Base-by-base conservation (phyloP, 345 rosid genomes). In the Lagerstroemia speciosa region DNA sequence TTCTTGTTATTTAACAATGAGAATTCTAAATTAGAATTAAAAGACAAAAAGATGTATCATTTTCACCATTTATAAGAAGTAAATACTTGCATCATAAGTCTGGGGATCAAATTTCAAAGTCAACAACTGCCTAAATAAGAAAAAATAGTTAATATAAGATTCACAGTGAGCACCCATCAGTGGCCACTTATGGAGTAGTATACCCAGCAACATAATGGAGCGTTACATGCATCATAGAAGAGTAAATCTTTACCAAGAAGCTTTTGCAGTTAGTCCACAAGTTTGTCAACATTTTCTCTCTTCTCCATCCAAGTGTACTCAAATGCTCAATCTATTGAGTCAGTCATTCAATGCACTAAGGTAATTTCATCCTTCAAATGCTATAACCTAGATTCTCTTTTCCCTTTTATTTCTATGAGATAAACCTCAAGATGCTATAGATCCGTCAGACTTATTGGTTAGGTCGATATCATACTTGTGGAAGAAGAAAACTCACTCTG, bases 401-500 rank as follows among this genome's bases (percentile, higher is more conserved):
- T 17, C 19, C 55, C 55, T 50, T 15, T 19, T 22, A 8, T 50
- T 19, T 50, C 55, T 36, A 50, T 3, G 6, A 26, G 61, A 48
- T 19, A 6, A 55, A 55, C 5, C 24, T 31, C 15, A 26, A 55
- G 2, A 55, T n/a, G 26, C 12, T 24, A 12, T 22, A 55, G 24
- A 55, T 6, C 15, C 8, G 8, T 55, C 31, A 55, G 24, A 55
- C 61, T 26, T 8, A 31, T 10, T 58, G 63, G 3, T 57, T 27
- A 57, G n/a, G 31, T 9, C 26, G 31, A 26, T 19, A 58, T 29
- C 33, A 58, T 29, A 58, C 8, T 58, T 11, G 40, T 10, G 19
- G 50, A 52, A 73, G 66, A 62, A 41, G 68, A 50, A 76, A 67
- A 26, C 93, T 85, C 82, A 91, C 98, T 89, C 98, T 3, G 97